Base-by-base conservation (phyloP, 2,329 filamentous ascomycete species). In the Lomentospora prolificans region DNA sequence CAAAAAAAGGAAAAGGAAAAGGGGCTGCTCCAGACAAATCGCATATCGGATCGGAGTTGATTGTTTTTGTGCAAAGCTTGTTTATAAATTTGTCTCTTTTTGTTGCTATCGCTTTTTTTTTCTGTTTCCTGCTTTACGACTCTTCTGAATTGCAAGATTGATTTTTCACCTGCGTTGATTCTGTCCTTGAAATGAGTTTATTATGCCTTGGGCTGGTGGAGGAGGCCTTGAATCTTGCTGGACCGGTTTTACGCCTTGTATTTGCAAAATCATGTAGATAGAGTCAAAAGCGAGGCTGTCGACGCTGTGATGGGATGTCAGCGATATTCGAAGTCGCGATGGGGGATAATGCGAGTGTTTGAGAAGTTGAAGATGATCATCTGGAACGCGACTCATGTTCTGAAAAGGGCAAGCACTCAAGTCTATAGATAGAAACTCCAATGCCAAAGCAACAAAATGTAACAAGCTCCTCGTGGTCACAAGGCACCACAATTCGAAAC, bases 1-100 rank as follows among this genome's bases (percentile, higher is more conserved):
- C 4, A 25, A 41, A 27, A 4, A 31, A n/a, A 8, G 25, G 14
- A 9, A 24, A 27, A 19, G 27, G 24, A 46, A 12, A 24, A 10
- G 14, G 19, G 31, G 17, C 44, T n/a, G 44, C 17, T 19, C 44
- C 30, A n/a, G 33, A 10, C 24, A 36, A 30, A 41, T 41, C 31
- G 52, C 52, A 54, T 54, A 48, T 36, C 24, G 52, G 52, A 30
- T 44, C 36, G 41, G 53, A 50, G 53, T 50, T 50, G n/a, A n/a
- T 31, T 52, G 25, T 36, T 53, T 33, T 36, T 9, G 14, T 31
- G 14, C 17, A 50, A 50, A 28, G 44, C 24, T 22, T 33, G n/a
- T n/a, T n/a, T n/a, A n/a, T n/a, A n/a, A n/a, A n/a, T n/a, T n/a
- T n/a, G n/a, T n/a, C n/a, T 55, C 22, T 28, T 3, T 55, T 19